Evolutionary conservation across 208 protist genomes (phyloP).

Genomic region (Trypanosoma congolense): DNA sequence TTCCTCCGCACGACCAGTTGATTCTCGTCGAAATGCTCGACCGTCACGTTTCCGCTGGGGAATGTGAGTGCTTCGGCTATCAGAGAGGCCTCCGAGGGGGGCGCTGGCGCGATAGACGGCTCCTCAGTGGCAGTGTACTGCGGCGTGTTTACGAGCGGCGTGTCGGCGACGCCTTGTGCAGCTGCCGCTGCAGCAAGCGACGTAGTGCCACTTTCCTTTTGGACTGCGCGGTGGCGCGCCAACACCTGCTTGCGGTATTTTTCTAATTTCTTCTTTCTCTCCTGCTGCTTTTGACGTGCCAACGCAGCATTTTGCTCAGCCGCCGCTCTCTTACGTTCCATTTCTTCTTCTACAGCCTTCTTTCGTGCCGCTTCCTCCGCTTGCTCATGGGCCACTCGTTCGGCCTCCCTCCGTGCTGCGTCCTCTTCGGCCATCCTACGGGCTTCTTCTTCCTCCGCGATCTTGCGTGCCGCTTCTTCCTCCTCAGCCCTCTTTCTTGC

Average conservation of each 20-base stretch:
- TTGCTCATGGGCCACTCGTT: not conserved
- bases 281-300: constrained; percentile 3
- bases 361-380: constrained; percentile 1
- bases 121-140: not conserved
- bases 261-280: constrained; percentile 37
- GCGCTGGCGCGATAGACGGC: too few species aligned
- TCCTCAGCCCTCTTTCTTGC: constrained; percentile 4
- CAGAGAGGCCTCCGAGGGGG: constrained; percentile 5
- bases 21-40: constrained; percentile 60
- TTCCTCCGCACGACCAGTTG: constrained; percentile 56
- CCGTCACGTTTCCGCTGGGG: constrained; percentile 37
- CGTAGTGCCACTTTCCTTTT: constrained; percentile 1
- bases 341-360: constrained; percentile 12
- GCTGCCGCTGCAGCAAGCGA: constrained; percentile 1
- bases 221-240: constrained; percentile 13
- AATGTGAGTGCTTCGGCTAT: constrained; percentile 32
- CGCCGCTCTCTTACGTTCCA: not conserved
- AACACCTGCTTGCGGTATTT: constrained; percentile 35
- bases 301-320: not conserved
- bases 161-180: constrained; percentile 16
- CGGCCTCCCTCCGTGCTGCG: constrained; percentile 2
- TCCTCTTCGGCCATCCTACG: constrained; percentile 13
- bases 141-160: constrained; percentile 23
- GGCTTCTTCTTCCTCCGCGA: constrained; percentile 18
- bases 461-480: constrained; percentile 11